Conservation (phyloP, 2,329 filamentous ascomycete genomes). For the Aspergillus sp. region DNA sequence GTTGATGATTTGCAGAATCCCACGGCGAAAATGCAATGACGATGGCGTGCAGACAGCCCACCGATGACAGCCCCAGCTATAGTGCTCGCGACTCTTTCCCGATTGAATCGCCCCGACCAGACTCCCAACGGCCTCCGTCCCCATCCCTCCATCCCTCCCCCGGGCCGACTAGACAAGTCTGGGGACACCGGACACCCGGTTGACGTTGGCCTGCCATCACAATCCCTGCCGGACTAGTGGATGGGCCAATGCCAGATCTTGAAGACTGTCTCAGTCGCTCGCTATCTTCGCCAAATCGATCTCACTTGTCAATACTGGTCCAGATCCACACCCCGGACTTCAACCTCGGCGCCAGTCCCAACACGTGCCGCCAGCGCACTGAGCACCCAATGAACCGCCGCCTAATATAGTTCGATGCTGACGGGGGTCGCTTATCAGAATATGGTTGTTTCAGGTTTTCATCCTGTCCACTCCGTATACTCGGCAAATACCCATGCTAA, state of each 20-base stretch:
- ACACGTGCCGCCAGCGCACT: background rate
- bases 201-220: background rate
- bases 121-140: too few species aligned
- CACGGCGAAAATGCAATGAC: background rate
- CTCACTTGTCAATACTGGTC: background rate
- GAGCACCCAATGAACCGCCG: too few species aligned
- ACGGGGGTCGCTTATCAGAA: too few species aligned
- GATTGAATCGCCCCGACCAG: background rate
- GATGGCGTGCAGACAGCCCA: background rate
- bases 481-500: too few species aligned
- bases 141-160: too few species aligned
- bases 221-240: background rate
- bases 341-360: background rate
- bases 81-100: slow-evolving; percentile 2
- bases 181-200: too few species aligned
- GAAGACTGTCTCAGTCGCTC: background rate
- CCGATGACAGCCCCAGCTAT: background rate
- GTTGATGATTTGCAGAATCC: background rate
- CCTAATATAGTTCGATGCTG: background rate
- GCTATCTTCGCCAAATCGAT: background rate
- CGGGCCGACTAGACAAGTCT: too few species aligned
- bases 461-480: too few species aligned
- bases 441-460: too few species aligned
- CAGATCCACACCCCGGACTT: background rate
- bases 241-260: too few species aligned